Base-by-base conservation (phyloP, 805 yeast species). In the Metschnikowia lachancei region DNA sequence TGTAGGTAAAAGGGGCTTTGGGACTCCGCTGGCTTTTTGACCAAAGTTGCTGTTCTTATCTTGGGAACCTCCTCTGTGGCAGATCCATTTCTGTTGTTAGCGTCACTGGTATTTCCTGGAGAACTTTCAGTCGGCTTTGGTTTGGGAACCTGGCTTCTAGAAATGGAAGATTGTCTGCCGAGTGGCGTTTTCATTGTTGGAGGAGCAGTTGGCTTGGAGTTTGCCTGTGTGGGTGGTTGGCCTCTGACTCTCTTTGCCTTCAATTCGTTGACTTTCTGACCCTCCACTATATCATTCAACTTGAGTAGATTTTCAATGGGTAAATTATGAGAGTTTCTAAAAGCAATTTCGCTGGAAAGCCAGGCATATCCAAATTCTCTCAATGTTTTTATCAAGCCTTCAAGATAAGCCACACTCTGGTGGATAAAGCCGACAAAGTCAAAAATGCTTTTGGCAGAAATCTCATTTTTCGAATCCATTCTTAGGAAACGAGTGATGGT, bases 401-500 rank as follows among this genome's bases (percentile, higher is more conserved):
- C 66, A 3, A 67, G 45, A 41, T 67, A 54, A 4, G 48, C 50
- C 46, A 58, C 56, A 9, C 75, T 74, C 44, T 75, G 81, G 30
- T 59, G 59, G 3, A 71, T 62, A 43, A 74, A 73, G 46, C 72
- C 75, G 19, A 63, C 62, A 20, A 75, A 63, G 42, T 74, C 80
- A 14, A 59, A 43, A 1, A 74, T 53, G 38, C 57, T 66, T 34
- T 72, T 74, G 2, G 69, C 53, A 34, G 65, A 64, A 8, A 66
- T 64, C 16, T 63, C 66, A 46, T 59, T 64, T 16, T 52, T 47
- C 5, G 76, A 60, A 38, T 70, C 70, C 51, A 69, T 69, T 41
- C 80, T 60, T 2, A 79, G 62, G 37, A 76, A 67, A 45, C 75
- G 67, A 0, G 79, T 67, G 19, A 79, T 66, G 8, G 70, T 67